Conservation (phyloP, 805 yeast genomes). For the Saccharomyces kudriavzevii region DNA sequence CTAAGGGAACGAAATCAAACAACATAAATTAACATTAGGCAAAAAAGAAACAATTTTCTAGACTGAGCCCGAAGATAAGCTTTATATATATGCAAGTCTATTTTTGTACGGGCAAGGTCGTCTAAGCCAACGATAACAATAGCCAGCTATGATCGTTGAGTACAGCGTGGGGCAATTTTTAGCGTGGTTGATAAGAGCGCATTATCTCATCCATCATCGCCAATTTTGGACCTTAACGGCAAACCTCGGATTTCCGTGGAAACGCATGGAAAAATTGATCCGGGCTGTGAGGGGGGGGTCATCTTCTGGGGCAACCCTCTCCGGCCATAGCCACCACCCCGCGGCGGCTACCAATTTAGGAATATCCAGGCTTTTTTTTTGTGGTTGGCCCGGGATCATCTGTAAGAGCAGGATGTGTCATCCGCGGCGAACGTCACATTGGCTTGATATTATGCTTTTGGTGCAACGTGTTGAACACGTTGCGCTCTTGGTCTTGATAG, state of each 20-base stretch:
- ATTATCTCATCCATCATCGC: neutral
- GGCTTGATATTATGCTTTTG: neutral
- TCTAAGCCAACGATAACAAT: neutral
- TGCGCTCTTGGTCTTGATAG: neutral
- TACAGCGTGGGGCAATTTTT: neutral
- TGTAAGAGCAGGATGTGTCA: neutral
- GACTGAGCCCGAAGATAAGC: neutral
- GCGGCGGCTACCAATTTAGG: neutral
- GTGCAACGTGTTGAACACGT: neutral
- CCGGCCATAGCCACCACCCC: neutral
- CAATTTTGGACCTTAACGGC: neutral
- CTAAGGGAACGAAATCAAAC: neutral
- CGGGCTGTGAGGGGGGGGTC: neutral
- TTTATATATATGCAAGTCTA: neutral
- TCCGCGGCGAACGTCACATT: neutral
- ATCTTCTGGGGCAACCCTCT: neutral
- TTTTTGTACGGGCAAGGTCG: neutral
- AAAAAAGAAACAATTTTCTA: neutral
- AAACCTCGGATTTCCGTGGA: neutral
- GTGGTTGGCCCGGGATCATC: neutral
- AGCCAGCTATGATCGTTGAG: neutral
- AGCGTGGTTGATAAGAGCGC: neutral
- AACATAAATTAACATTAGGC: neutral
- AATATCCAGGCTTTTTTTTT: neutral
- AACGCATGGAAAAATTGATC: neutral